phyloP scores from a whole-genome alignment of 2,329 filamentous ascomycete species.

The Clonostachys rosea region DNA sequence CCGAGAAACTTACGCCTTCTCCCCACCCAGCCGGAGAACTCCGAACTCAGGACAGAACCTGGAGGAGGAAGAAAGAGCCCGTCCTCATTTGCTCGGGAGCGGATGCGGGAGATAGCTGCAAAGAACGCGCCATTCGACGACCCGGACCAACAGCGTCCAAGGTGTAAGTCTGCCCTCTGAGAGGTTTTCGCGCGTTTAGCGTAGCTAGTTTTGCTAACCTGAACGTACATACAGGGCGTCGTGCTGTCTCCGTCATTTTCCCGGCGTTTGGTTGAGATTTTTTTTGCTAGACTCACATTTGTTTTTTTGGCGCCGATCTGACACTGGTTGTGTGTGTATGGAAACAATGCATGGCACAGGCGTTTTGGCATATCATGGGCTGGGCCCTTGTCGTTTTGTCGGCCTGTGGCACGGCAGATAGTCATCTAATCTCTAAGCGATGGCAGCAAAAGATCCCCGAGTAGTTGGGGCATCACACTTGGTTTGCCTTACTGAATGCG shows the following conservation, averaged over 20 bases:
- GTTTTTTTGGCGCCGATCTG: neutral
- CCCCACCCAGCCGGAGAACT: constrained; percentile 28
- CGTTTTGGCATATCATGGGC: no score
- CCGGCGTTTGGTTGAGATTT: constrained; percentile 24
- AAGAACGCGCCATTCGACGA: constrained; percentile 37
- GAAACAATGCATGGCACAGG: no score
- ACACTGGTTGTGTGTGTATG: neutral
- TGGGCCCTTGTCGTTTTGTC: no score
- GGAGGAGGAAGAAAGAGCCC: constrained; percentile 29
- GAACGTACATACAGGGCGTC: constrained; percentile 30
- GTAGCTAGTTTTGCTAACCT: neutral
- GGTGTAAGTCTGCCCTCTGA: constrained; percentile 23
- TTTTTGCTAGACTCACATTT: no score
- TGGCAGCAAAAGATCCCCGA: no score
- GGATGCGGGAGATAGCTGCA: constrained; percentile 36
- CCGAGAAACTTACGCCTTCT: constrained; percentile 23
- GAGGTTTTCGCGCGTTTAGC: neutral
- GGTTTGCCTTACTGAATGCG: no score
- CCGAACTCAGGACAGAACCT: constrained; percentile 17
- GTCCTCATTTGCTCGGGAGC: constrained; percentile 35
- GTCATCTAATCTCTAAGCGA: no score
- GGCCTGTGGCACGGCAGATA: no score
- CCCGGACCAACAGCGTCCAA: constrained; percentile 28
- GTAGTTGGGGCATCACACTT: no score
- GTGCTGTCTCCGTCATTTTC: constrained; percentile 35